Conservation (phyloP, 2,329 filamentous ascomycete species). For the Claviceps humidiphila region DNA sequence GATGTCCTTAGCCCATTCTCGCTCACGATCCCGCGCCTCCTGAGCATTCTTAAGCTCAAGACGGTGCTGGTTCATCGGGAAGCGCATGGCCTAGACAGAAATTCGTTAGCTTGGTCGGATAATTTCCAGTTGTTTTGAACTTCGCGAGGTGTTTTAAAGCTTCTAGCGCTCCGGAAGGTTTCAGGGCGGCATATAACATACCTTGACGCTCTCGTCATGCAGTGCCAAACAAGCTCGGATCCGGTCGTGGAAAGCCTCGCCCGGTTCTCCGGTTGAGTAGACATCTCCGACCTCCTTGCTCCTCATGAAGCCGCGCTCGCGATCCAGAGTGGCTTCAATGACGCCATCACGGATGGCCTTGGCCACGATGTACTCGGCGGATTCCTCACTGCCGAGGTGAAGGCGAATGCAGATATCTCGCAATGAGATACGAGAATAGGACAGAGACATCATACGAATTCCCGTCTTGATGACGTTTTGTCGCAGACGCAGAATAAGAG, state of each 20-base stretch:
- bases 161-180: background rate
- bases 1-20: constrained; percentile 97
- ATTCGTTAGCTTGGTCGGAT: constrained; percentile 8
- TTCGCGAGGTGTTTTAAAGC: too few species aligned
- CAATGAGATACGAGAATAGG: constrained; percentile 92
- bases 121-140: background rate
- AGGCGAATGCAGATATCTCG: constrained; percentile 95
- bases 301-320: constrained; percentile 95
- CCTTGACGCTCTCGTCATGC: constrained; percentile 97
- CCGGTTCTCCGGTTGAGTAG: constrained; percentile 89
- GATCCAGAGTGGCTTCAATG: constrained; percentile 87
- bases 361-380: constrained; percentile 96
- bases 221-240: constrained; percentile 83
- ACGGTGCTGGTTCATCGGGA: constrained; percentile 98
- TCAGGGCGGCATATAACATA: constrained; percentile 27
- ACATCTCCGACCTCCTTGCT: constrained; percentile 94
- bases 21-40: constrained; percentile 90
- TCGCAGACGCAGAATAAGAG: constrained; percentile 80
- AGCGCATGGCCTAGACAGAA: constrained; percentile 70
- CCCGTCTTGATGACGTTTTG: constrained; percentile 99
- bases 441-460: constrained; percentile 97
- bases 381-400: constrained; percentile 89
- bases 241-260: constrained; percentile 94
- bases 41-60: constrained; percentile 96
- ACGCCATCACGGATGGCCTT: constrained; percentile 97